These are phyloP conservation scores for Taphrina wiesneri DNA, from an alignment of 1,139 yeast genomes.

Conservation along the genomic window DNA sequence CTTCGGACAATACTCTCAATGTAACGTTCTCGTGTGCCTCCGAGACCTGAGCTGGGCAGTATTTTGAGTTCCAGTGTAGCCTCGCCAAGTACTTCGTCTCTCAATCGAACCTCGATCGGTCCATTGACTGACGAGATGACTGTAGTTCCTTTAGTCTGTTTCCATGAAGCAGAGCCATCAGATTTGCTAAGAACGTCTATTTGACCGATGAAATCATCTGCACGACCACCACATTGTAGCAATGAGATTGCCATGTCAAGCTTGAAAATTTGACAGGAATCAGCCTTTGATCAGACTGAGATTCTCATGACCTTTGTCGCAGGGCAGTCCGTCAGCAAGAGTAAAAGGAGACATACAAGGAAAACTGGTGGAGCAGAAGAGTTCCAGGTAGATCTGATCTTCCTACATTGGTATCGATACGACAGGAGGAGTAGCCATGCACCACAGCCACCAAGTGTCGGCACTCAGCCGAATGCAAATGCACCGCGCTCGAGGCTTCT, in stretches of 20 bases:
- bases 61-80: slow-evolving; percentile 79
- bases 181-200: slow-evolving; percentile 11
- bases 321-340: too few species aligned
- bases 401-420: not conserved
- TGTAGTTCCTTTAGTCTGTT: slow-evolving; percentile 50
- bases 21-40: slow-evolving; percentile 71
- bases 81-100: slow-evolving; percentile 81
- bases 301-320: too few species aligned
- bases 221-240: not conserved
- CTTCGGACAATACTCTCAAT: slow-evolving; percentile 70
- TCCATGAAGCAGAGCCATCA: slow-evolving; percentile 30
- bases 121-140: slow-evolving; percentile 73
- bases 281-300: too few species aligned
- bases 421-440: not conserved
- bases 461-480: not conserved
- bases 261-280: not conserved
- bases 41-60: slow-evolving; percentile 73
- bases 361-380: too few species aligned
- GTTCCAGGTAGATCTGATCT: not conserved
- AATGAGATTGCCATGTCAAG: not conserved
- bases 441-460: not conserved
- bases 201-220: not conserved
- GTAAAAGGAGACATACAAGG: too few species aligned
- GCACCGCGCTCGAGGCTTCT: not conserved
- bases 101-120: slow-evolving; percentile 79